Evolutionary conservation across 257 asterid species (phyloP).

Genomic region (Mentha longifolia): DNA sequence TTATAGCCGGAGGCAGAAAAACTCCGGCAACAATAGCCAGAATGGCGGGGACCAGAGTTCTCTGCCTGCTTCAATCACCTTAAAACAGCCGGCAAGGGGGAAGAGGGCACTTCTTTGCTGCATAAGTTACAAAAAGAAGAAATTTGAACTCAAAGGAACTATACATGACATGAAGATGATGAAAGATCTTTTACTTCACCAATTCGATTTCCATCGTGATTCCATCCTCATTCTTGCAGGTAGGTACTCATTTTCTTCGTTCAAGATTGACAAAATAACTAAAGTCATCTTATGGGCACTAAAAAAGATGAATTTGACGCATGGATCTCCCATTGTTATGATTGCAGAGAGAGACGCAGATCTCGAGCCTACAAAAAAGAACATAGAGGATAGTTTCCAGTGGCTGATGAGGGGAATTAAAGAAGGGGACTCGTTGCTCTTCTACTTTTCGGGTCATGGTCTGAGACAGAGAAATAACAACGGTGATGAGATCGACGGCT

Average conservation of each 20-base stretch:
- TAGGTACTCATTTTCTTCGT: not conserved
- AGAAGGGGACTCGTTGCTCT: slow-evolving; percentile 45
- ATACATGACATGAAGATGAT: slow-evolving; percentile 50
- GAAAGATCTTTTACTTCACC: slow-evolving; percentile 44
- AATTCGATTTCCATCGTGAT: slow-evolving; percentile 42
- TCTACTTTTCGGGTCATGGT: slow-evolving; percentile 50
- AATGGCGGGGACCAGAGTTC: too few species aligned
- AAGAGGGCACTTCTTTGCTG: slow-evolving; percentile 72
- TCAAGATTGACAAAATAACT: too few species aligned
- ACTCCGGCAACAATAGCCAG: slow-evolving; percentile 18
- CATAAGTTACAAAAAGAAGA: slow-evolving; percentile 58
- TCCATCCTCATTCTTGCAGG: slow-evolving; percentile 73
- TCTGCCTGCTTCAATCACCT: slow-evolving; percentile 19
- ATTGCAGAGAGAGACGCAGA: slow-evolving; percentile 49
- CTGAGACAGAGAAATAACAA: slow-evolving; percentile 24
- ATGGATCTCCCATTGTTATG: too few species aligned
- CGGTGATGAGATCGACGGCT: slow-evolving; percentile 48
- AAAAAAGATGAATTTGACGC: too few species aligned
- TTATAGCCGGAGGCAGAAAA: slow-evolving; percentile 29
- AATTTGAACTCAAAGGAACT: slow-evolving; percentile 57
- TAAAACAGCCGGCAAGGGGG: slow-evolving; percentile 42
- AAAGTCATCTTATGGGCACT: too few species aligned
- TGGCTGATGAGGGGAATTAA: slow-evolving; percentile 44
- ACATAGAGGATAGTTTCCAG: slow-evolving; percentile 38
- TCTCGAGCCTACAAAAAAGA: slow-evolving; percentile 55